Evolutionary conservation across 441 rosid species (phyloP).

Genomic region (Populus tomentosa): DNA sequence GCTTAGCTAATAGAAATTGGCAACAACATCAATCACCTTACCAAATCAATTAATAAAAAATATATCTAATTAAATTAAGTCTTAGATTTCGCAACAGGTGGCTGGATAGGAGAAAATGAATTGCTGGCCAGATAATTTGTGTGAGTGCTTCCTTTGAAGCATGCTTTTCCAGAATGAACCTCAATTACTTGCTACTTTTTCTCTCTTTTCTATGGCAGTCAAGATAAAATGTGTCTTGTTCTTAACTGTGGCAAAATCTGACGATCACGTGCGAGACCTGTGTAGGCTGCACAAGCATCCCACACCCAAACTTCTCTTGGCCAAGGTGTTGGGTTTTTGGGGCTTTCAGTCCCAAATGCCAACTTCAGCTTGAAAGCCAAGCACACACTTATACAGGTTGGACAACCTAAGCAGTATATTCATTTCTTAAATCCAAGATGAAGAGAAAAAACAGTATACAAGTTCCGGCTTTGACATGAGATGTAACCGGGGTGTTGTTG

Average conservation of each 20-base stretch:
- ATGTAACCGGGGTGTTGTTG: background rate
- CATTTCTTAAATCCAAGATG: background rate
- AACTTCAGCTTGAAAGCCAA: background rate
- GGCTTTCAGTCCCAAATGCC: background rate
- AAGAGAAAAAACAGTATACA: background rate
- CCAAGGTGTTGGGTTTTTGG: background rate
- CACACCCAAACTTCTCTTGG: background rate
- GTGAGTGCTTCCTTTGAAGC: background rate
- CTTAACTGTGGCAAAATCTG: background rate
- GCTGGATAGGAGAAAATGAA: background rate
- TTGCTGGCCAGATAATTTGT: background rate
- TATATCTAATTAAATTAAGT: background rate
- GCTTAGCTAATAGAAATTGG: conserved; percentile 7
- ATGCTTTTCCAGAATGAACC: background rate
- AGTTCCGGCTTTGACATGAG: background rate
- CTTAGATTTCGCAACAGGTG: background rate
- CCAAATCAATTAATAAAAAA: background rate
- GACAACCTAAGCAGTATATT: background rate
- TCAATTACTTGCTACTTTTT: background rate
- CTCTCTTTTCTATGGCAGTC: background rate
- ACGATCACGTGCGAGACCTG: background rate
- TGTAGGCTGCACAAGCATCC: background rate
- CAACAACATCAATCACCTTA: background rate
- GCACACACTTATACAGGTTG: background rate
- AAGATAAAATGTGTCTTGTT: background rate